Evolutionary conservation across 306 rosid species (phyloP).

Genomic region (Begonia fuchsioides): DNA sequence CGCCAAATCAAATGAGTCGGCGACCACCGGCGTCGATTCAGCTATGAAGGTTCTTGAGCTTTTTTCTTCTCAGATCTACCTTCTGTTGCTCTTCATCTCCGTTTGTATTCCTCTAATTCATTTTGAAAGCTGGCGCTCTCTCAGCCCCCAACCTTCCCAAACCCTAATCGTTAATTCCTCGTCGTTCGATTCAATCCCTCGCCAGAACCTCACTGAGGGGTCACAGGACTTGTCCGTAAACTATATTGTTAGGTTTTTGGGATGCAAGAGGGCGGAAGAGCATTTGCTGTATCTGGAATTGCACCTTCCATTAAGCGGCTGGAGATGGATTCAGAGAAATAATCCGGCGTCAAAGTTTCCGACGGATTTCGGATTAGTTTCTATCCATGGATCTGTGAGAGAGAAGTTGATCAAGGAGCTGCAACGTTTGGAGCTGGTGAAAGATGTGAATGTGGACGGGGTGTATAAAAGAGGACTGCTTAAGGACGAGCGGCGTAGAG

Average conservation of each 20-base stretch:
- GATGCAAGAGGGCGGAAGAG: conserved; percentile 38
- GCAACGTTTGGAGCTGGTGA: conserved; percentile 40
- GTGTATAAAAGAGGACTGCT: conserved; percentile 54
- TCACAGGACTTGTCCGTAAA: conserved; percentile 18
- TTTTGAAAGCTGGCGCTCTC: conserved; percentile 18
- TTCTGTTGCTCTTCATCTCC: conserved; percentile 20
- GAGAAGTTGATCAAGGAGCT: conserved; percentile 26
- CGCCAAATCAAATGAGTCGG: conserved; percentile 32
- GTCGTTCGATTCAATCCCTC: conserved; percentile 5
- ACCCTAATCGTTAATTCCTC: conserved; percentile 20
- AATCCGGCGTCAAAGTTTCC: conserved; percentile 69
- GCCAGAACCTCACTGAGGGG: conserved; percentile 8
- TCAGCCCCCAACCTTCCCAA: conserved; percentile 13
- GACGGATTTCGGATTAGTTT: conserved; percentile 73
- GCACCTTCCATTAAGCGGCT: conserved; percentile 32
- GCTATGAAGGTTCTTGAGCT: conserved; percentile 21
- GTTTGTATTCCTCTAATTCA: conserved; percentile 16
- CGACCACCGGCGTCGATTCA: background rate
- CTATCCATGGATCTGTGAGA: conserved; percentile 34
- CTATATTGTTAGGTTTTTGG: conserved; percentile 58
- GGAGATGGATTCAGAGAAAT: conserved; percentile 79
- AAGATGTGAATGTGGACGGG: conserved; percentile 63
- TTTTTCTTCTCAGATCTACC: conserved; percentile 16
- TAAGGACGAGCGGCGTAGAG: conserved; percentile 12
- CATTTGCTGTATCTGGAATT: conserved; percentile 50